phyloP scores from a whole-genome alignment of 1,284 basidiomycete species.

The Ceratobasidium sp. region DNA sequence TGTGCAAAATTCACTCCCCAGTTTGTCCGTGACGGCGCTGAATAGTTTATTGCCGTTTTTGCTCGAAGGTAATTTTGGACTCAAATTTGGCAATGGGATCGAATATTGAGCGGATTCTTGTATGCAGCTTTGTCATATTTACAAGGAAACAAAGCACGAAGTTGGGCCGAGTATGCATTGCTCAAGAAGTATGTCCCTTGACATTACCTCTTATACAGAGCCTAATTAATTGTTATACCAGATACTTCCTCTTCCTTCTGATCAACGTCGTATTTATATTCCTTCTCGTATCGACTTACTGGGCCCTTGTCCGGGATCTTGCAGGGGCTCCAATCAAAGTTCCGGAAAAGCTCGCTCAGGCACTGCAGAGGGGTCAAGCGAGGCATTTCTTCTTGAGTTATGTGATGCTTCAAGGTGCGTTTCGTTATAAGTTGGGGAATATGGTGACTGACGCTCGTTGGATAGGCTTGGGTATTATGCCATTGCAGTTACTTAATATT shows the following conservation, averaged over 20 bases:
- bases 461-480: constrained; percentile 91
- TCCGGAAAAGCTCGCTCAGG: constrained; percentile 88
- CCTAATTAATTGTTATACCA: constrained; percentile 55
- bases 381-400: constrained; percentile 97
- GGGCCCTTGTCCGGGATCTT: constrained; percentile 88
- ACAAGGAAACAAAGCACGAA: constrained; percentile 90
- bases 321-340: constrained; percentile 90
- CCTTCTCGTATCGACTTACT: constrained; percentile 90
- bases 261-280: constrained; percentile 97
- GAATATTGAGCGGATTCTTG: constrained; percentile 9
- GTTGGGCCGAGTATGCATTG: constrained; percentile 93
- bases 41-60: constrained; percentile 93
- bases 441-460: neutral
- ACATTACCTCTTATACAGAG: neutral
- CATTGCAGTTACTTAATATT: constrained; percentile 91
- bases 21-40: constrained; percentile 88
- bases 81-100: neutral
- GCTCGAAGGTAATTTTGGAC: constrained; percentile 77
- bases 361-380: constrained; percentile 80
- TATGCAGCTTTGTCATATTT: constrained; percentile 86
- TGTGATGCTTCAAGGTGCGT: constrained; percentile 89
- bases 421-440: neutral
- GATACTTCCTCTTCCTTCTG: constrained; percentile 94
- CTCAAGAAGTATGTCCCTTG: constrained; percentile 81
- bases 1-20: constrained; percentile 95